Conservation (phyloP, 2,329 filamentous ascomycete genomes). For the Biscogniauxia sp. region DNA sequence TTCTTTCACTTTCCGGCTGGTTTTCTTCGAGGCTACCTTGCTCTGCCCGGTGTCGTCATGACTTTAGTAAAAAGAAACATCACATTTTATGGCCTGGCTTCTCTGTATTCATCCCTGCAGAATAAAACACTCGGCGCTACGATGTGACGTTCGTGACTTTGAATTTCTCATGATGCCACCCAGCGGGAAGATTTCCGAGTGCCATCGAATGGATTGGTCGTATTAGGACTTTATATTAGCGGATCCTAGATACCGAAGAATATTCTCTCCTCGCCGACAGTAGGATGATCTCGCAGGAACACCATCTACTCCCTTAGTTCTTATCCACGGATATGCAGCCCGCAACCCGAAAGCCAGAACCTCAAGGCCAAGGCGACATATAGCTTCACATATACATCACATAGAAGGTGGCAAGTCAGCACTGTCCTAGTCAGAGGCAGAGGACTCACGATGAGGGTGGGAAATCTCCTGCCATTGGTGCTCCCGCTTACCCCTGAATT, state of each 20-base stretch:
- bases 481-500: conserved; percentile 11
- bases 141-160: background rate
- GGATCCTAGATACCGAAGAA: background rate
- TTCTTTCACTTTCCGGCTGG: background rate
- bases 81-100: background rate
- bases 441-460: conserved; percentile 6
- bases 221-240: background rate
- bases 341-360: conserved; percentile 6
- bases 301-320: conserved; percentile 1
- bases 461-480: conserved; percentile 13
- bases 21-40: background rate
- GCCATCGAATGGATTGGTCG: background rate
- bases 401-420: background rate
- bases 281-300: conserved; percentile 9
- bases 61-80: background rate
- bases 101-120: too few relatives aligned
- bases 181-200: background rate
- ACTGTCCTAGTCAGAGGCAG: conserved; percentile 1
- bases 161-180: background rate
- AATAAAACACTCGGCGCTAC: background rate
- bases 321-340: conserved; percentile 12
- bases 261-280: background rate
- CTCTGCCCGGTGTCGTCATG: background rate
- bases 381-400: background rate
- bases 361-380: background rate